Conservation (phyloP, 2,329 filamentous ascomycete genomes). For the Pseudohalonectria lignicola region DNA sequence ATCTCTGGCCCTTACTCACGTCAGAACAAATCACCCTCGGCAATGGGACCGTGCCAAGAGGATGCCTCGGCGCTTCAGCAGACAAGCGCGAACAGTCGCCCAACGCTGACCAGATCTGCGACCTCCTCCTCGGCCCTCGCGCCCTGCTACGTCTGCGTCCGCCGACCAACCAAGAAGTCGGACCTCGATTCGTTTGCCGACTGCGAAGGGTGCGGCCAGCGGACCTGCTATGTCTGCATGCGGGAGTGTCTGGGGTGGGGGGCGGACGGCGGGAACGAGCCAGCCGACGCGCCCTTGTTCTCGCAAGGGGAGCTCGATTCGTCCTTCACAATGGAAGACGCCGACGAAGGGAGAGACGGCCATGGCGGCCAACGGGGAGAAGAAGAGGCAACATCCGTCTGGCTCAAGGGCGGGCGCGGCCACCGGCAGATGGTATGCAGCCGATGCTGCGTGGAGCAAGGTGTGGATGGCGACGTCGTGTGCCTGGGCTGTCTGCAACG, state of each 20-base stretch:
- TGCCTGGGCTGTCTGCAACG: conserved; percentile 49
- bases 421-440: conserved; percentile 51
- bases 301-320: conserved; percentile 4
- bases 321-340: conserved; percentile 41
- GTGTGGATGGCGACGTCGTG: conserved; percentile 51
- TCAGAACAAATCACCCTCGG: background rate
- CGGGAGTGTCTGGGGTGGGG: conserved; percentile 47
- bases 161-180: conserved; percentile 51
- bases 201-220: conserved; percentile 49
- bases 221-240: conserved; percentile 61
- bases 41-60: background rate
- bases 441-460: conserved; percentile 56
- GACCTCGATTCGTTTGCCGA: conserved; percentile 57
- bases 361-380: conserved; percentile 3
- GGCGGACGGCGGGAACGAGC: conserved; percentile 10
- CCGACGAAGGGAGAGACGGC: conserved; percentile 18
- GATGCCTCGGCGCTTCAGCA: background rate
- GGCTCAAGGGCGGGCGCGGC: conserved; percentile 23
- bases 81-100: conserved; percentile 5
- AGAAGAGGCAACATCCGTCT: conserved; percentile 14
- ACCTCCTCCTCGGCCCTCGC: conserved; percentile 20
- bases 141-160: conserved; percentile 58
- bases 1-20: too few species aligned
- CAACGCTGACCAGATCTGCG: conserved; percentile 4
- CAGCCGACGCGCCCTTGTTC: conserved; percentile 8